Percentiles rank a stretch among this genome's conserved stretches.
Conservation (phyloP, 2,329 filamentous ascomycete species). For the Paraconiothyrium brasiliense region DNA sequence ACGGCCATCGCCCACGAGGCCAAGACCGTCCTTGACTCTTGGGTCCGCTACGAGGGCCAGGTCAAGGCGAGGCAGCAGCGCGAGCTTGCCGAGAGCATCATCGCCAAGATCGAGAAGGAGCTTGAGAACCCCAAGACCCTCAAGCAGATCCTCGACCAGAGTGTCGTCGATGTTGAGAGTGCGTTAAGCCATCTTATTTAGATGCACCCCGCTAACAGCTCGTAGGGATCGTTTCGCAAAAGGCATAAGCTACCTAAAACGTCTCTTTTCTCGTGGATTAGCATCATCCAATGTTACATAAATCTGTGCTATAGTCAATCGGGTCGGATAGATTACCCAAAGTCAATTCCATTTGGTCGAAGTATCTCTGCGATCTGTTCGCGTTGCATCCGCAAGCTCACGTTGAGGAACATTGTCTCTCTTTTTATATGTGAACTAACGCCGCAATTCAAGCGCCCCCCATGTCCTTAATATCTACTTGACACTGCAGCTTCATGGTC, state of each 20-base stretch:
- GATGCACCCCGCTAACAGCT: conserved; percentile 27
- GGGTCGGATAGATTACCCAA: conserved; percentile 43
- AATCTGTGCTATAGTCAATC: conserved; percentile 53
- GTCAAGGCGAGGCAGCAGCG: conserved; percentile 99
- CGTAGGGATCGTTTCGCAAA: conserved; percentile 50
- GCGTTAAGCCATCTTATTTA: conserved; percentile 49
- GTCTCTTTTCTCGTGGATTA: conserved; percentile 36
- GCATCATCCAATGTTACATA: conserved; percentile 48
- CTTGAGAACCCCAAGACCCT: conserved; percentile 97
- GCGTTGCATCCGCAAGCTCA: not conserved
- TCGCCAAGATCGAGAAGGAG: conserved; percentile 98
- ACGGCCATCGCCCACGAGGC: conserved; percentile 92
- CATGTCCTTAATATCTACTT: no score
- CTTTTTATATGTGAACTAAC: no score
- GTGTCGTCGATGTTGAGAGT: conserved; percentile 96
- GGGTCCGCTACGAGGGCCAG: conserved; percentile 98
- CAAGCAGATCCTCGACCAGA: conserved; percentile 98
- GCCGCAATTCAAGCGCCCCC: no score
- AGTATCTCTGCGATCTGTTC: conserved; percentile 3
- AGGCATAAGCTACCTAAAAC: conserved; percentile 47
- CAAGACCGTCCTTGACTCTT: conserved; percentile 95
- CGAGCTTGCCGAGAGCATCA: conserved; percentile 91
- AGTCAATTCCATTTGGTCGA: conserved; percentile 24
- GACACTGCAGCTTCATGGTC: no score
- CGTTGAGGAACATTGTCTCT: not conserved